Base-by-base conservation (phyloP, 495 filamentous ascomycete species). In the Penicillium pancosmium region DNA sequence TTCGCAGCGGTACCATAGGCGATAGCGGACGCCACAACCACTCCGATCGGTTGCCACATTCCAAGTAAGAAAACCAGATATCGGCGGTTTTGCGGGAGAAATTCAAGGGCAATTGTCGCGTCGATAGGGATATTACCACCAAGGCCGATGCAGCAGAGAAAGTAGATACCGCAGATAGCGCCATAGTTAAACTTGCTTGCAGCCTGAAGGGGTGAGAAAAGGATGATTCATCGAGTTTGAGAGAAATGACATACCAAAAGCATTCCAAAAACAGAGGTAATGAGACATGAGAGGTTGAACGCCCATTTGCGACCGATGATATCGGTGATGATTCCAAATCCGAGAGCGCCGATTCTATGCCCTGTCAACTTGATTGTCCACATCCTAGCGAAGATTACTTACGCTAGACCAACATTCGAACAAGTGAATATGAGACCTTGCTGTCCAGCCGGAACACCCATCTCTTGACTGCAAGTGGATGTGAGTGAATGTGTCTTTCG, bases 241-340 rank as follows among this genome's bases (percentile, higher is more conserved):
- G 16, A 12, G 27, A 27, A 54, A 3, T 10, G 21, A 48, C 35
- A 41, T 35, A 54, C 80, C 8, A 80, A 61, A 44, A 68, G 71
- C 4, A 81, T 63, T 10, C 80, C 80, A 55, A 82, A 82, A 21
- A 74, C 62, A 6, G 73, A 68, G 6, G 74, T 60, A 43, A 81
- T 71, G n/a, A 81, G 56, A 18, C 77, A 70, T 23, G 80, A 82
- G 4, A 79, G 60, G 53, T 82, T 81, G 66, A 82, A 82, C 16
- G 78, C 77, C 71, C 76, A 80, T 61, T 70, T 70, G 18, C 78
- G 73, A 34, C 78, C 80, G 49, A 82, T 71, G 41, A 81, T 77
- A 60, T 82, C 80, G 25, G 78, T 78, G 54, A 81, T 57, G 7
- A 81, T 63, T n/a, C 80, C 80, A 74, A 77, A 81, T 4, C 78